phyloP scores from a whole-genome alignment of 257 asterid species.

The Gentiana straminea region DNA sequence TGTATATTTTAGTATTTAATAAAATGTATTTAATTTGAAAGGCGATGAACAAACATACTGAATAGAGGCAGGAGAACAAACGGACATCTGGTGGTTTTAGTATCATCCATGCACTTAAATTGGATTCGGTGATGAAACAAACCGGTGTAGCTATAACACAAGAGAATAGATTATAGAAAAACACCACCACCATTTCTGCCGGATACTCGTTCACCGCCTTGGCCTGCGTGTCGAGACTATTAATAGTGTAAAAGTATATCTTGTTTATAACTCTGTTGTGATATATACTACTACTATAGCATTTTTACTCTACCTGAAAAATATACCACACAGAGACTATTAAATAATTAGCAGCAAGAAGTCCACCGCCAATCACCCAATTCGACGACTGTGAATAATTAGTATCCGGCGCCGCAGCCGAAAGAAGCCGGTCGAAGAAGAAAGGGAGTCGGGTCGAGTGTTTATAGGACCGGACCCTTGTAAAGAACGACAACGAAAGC shows the following conservation, averaged over 20 bases:
- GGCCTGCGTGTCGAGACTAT: constrained; percentile 8
- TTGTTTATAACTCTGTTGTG: too few species aligned
- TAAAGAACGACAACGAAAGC: constrained; percentile 21
- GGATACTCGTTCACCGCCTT: constrained; percentile 16
- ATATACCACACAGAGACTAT: constrained; percentile 19
- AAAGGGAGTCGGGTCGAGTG: neutral
- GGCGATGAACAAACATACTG: constrained; percentile 3
- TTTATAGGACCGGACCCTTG: constrained; percentile 13
- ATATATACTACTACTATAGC: too few species aligned
- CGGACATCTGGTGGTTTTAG: constrained; percentile 11
- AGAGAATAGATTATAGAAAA: constrained; percentile 16
- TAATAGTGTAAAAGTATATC: too few species aligned
- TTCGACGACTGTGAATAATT: constrained; percentile 17
- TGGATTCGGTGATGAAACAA: constrained; percentile 10
- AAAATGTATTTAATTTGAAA: neutral
- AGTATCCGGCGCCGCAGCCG: neutral
- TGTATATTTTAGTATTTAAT: too few species aligned
- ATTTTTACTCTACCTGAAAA: constrained; percentile 14
- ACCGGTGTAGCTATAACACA: constrained; percentile 15
- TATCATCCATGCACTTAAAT: constrained; percentile 13
- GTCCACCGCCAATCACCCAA: constrained; percentile 18
- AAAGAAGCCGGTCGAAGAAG: constrained; percentile 5
- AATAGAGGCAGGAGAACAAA: constrained; percentile 11
- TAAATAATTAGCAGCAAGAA: constrained; percentile 11
- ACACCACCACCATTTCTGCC: constrained; percentile 15